phyloP scores from a whole-genome alignment of 2,329 filamentous ascomycete genomes.

The Ascochyta viciae-villosae region DNA sequence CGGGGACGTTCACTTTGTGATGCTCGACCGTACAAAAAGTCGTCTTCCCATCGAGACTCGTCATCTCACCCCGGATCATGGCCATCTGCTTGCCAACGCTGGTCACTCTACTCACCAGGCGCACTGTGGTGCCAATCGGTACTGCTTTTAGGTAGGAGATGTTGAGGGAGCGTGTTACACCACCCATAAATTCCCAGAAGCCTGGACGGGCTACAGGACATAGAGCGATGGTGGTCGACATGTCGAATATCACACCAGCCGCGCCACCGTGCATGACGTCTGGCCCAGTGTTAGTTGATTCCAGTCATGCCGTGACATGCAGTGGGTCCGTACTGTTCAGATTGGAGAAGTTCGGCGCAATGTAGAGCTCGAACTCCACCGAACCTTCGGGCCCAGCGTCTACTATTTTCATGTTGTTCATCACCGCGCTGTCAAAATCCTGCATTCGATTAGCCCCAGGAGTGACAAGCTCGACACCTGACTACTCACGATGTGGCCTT shows the following conservation, averaged over 20 bases:
- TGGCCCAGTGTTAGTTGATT: constrained; percentile 16
- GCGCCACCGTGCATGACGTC: constrained; percentile 53
- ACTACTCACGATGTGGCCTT: constrained; percentile 41
- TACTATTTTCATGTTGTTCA: constrained; percentile 46
- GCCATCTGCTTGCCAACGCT: constrained; percentile 60
- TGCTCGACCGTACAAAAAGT: constrained; percentile 61
- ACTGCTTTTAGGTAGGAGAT: constrained; percentile 61
- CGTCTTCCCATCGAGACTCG: constrained; percentile 55
- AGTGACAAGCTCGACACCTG: neutral
- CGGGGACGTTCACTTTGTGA: constrained; percentile 59
- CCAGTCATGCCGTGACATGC: neutral
- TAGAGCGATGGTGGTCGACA: constrained; percentile 57
- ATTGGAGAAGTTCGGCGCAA: constrained; percentile 48
- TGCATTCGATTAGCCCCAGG: constrained; percentile 16
- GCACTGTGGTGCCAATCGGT: constrained; percentile 55
- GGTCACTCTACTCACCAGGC: constrained; percentile 53
- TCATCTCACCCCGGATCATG: constrained; percentile 59
- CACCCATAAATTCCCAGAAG: constrained; percentile 62
- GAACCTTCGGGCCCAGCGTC: constrained; percentile 48
- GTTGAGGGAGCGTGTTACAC: constrained; percentile 58
- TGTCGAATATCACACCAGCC: constrained; percentile 51
- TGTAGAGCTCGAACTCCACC: constrained; percentile 44
- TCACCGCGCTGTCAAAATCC: constrained; percentile 49
- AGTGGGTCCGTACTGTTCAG: constrained; percentile 42
- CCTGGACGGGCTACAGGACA: constrained; percentile 57